Percentiles rank a stretch among this genome's conserved stretches.
These are phyloP conservation scores for Elsinoe australis DNA, from an alignment of 2,329 filamentous ascomycete species.

Conservation along the genomic window DNA sequence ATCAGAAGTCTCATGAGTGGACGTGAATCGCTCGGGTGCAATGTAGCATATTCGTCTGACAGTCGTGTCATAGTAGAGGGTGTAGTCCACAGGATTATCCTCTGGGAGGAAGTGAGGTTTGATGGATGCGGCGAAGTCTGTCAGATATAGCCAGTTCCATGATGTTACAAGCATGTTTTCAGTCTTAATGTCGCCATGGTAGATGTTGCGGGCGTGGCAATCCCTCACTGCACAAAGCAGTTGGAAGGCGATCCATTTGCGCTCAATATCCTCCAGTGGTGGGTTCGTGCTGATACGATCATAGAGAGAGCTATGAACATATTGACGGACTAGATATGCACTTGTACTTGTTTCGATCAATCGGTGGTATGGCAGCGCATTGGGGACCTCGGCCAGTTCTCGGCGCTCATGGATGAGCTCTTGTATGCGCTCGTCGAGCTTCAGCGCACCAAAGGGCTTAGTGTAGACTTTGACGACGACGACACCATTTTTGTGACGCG, in stretches of 20 bases:
- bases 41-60: slow-evolving; percentile 88
- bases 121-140: slow-evolving; percentile 94
- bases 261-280: slow-evolving; percentile 94
- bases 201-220: slow-evolving; percentile 80
- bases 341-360: slow-evolving; percentile 86
- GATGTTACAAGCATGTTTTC: slow-evolving; percentile 96
- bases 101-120: slow-evolving; percentile 91
- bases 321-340: slow-evolving; percentile 89
- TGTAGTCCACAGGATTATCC: slow-evolving; percentile 95
- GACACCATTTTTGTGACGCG: slow-evolving; percentile 79
- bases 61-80: slow-evolving; percentile 94
- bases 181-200: slow-evolving; percentile 97
- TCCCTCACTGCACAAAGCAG: slow-evolving; percentile 86
- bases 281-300: slow-evolving; percentile 93
- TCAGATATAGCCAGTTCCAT: slow-evolving; percentile 98
- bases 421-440: slow-evolving; percentile 18
- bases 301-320: slow-evolving; percentile 92
- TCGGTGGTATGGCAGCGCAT: slow-evolving; percentile 82
- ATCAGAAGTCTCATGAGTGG: slow-evolving; percentile 52
- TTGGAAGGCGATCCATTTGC: slow-evolving; percentile 97
- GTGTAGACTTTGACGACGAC: slow-evolving; percentile 92
- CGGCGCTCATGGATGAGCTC: slow-evolving; percentile 55
- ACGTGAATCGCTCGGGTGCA: slow-evolving; percentile 82
- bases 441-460: slow-evolving; percentile 62
- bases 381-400: slow-evolving; percentile 72